Evolutionary conservation across 2,329 filamentous ascomycete species (phyloP).

Genomic region (Botryotinia globosa): DNA sequence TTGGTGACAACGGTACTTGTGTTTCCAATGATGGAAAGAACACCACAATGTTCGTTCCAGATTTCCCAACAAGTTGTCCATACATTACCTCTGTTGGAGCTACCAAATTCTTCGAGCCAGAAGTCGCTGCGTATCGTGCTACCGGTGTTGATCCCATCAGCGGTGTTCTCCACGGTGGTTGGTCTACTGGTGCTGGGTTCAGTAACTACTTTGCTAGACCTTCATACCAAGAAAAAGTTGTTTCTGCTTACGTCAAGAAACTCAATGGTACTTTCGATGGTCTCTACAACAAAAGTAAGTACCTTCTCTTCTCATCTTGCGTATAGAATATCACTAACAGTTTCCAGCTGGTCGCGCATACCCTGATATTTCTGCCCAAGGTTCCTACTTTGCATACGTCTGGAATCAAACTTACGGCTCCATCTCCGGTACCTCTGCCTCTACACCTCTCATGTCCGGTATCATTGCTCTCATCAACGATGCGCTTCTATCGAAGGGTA

Average conservation of each 20-base stretch:
- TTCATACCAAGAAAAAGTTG: conserved; percentile 46
- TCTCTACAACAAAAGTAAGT: conserved; percentile 42
- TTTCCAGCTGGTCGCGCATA: conserved; percentile 44
- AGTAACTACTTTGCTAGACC: conserved; percentile 49
- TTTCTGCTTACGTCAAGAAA: conserved; percentile 43
- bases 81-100: conserved; percentile 31
- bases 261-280: conserved; percentile 47
- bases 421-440: conserved; percentile 52
- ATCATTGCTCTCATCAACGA: conserved; percentile 63
- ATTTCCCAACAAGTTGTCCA: conserved; percentile 51
- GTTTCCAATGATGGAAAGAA: conserved; percentile 55
- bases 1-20: conserved; percentile 43
- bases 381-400: conserved; percentile 51
- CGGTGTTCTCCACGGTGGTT: conserved; percentile 32
- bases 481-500: conserved; percentile 51
- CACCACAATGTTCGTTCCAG: conserved; percentile 51
- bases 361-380: conserved; percentile 54
- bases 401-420: conserved; percentile 40
- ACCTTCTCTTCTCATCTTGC: background rate
- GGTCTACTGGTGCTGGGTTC: conserved; percentile 52
- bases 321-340: background rate
- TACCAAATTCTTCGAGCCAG: conserved; percentile 28
- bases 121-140: conserved; percentile 36
- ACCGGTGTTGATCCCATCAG: conserved; percentile 36
- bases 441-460: conserved; percentile 54